phyloP scores from a whole-genome alignment of 176 grass and related monocot species.

The Pontederia crassipes region DNA sequence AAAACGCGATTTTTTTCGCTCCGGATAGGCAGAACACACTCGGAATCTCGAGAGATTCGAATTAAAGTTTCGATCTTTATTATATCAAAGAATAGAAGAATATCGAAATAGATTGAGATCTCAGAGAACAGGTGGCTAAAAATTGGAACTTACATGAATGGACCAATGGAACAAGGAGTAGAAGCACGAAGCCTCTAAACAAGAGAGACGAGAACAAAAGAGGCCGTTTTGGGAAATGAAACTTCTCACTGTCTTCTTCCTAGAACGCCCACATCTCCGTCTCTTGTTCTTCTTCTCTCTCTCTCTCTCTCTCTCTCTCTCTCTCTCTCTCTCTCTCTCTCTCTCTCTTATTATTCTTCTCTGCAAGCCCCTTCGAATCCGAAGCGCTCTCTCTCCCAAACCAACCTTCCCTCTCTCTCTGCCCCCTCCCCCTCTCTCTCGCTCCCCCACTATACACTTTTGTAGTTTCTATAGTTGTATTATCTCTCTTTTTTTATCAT shows the following conservation, averaged over 20 bases:
- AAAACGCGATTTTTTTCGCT: too few relatives aligned
- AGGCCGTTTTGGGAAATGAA: not conserved
- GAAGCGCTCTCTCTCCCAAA: not conserved
- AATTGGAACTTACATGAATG: too few relatives aligned
- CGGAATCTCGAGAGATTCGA: too few relatives aligned
- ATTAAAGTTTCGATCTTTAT: too few relatives aligned
- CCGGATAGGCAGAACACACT: too few relatives aligned
- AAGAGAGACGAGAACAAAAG: not conserved
- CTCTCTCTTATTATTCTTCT: conserved; percentile 6
- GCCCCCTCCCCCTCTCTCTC: not conserved
- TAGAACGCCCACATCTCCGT: not conserved
- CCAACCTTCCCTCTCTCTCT: not conserved
- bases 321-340: not conserved
- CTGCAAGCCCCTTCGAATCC: not conserved
- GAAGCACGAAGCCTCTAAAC: not conserved
- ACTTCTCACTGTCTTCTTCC: not conserved
- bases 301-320: not conserved
- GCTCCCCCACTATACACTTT: not conserved
- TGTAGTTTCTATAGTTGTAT: too few relatives aligned
- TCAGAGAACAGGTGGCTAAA: too few relatives aligned
- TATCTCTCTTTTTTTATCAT: too few relatives aligned
- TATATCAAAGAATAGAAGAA: too few relatives aligned
- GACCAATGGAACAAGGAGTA: too few relatives aligned
- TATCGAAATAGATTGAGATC: too few relatives aligned
- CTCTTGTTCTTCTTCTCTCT: not conserved